Evolutionary conservation across 306 rosid species (phyloP), one percentile per base, ranked within the genome.

Genomic region (Dryas drummondii): DNA sequence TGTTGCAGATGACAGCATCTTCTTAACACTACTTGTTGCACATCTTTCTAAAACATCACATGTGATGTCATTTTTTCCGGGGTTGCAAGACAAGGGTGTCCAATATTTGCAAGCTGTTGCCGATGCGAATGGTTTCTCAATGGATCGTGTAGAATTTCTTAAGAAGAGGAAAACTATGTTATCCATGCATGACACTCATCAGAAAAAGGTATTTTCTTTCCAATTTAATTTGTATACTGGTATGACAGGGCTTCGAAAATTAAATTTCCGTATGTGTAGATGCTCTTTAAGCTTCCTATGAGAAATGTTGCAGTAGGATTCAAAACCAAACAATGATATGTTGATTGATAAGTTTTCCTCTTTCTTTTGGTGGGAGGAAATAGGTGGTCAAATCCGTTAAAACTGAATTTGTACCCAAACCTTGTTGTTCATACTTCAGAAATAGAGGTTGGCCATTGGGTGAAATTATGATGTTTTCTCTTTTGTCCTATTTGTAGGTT

Each of bases 1-100:
- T 82, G 88, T 88, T 73, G 91, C 89, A 59, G 98, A 91, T 84
- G 98, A 94, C 75, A 88, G 97, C 66, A 68, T 91, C 73, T 86
- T 84, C 86, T 74, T 90, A 80, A 87, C 97, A 59, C 91, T 91
- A 78, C 86, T 90, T 5, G 76, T 84, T 75, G 88, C 94, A 42
- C 85, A 77, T 79, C 81, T 90, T 79, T 86, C 87, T 3, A 73
- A 85, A 65, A 79, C 86, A 57, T 65, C 91, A 49, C 88, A 76
- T 65, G 75, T 91, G 64, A 82, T 87, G 64, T 87, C 94, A 48
- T 82, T 85, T 68, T 83, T 94, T 78, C 96, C 94, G 1, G 94
- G 97, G 76, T 82, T 94, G 70, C 80, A 84, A 79, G 83, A 73
- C 60, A 90, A 84, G 71, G 96, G 97, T 71, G 54, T 76, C 76